Percentiles rank a stretch among this genome's conserved stretches.
phyloP scores from a whole-genome alignment of 257 asterid genomes.

The Nicotiana noctiflora region DNA sequence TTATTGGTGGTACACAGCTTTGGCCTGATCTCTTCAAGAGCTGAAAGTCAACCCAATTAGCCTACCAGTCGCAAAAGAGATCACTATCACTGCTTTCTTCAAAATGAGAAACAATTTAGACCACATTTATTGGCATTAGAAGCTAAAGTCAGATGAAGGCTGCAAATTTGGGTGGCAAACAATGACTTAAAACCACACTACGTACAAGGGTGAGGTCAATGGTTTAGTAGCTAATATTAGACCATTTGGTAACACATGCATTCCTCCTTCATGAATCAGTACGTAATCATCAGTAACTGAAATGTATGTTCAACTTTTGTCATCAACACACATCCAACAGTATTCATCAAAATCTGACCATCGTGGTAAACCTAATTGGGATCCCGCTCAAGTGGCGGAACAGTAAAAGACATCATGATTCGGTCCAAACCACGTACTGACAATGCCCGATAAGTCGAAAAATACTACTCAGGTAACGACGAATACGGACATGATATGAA shows the following conservation, averaged over 20 bases:
- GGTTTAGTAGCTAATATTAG: background rate
- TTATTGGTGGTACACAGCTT: no score
- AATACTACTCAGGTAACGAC: no score
- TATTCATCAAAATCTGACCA: no score
- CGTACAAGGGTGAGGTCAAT: background rate
- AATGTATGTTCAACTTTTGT: background rate
- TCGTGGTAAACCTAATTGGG: no score
- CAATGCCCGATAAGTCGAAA: no score
- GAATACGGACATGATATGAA: no score
- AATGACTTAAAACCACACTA: background rate
- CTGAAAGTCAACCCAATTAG: background rate
- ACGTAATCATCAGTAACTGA: background rate
- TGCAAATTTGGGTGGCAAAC: background rate
- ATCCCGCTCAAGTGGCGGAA: no score
- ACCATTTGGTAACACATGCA: background rate
- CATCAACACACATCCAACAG: background rate
- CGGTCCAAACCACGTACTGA: no score
- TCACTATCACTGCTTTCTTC: background rate
- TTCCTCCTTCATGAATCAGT: background rate
- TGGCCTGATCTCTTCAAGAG: background rate
- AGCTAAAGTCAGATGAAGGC: background rate
- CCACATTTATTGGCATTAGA: background rate
- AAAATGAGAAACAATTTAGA: background rate
- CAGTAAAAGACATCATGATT: no score
- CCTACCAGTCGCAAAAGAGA: background rate